Evolutionary conservation across 2,329 filamentous ascomycete species (phyloP).

Genomic region (Lachnellula suecica): DNA sequence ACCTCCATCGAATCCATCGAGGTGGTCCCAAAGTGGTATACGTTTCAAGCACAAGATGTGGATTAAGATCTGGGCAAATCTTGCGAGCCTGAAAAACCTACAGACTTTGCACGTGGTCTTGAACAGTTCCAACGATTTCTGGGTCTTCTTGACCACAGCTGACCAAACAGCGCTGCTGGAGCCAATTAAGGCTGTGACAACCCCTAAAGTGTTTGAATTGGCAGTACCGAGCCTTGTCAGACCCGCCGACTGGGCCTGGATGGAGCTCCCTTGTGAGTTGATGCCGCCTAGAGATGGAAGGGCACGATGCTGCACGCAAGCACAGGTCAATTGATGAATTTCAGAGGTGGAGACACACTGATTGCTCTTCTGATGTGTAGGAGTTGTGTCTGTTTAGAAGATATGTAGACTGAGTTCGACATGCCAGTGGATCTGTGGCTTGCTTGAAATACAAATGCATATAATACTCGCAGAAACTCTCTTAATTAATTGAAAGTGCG

Average conservation of each 20-base stretch:
- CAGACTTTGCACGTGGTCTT: not conserved
- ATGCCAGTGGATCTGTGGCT: no score
- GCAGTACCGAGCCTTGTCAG: not conserved
- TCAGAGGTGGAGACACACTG: no score
- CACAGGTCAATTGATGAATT: no score
- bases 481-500: no score
- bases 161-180: not conserved
- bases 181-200: not conserved
- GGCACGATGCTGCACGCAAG: no score
- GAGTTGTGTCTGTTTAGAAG: no score
- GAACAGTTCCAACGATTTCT: no score
- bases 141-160: not conserved
- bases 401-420: no score
- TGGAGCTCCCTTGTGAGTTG: not conserved
- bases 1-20: not conserved
- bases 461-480: no score
- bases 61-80: not conserved
- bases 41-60: not conserved
- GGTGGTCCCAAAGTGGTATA: not conserved
- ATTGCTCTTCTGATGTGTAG: no score
- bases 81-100: slow-evolving; percentile 1
- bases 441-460: no score
- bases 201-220: not conserved
- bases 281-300: no score
- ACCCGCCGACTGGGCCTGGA: not conserved